Percentiles rank a stretch among this genome's conserved stretches.
These are phyloP conservation scores for Onygenales sp. DNA, from an alignment of 2,329 filamentous ascomycete species.

Conservation along the genomic window DNA sequence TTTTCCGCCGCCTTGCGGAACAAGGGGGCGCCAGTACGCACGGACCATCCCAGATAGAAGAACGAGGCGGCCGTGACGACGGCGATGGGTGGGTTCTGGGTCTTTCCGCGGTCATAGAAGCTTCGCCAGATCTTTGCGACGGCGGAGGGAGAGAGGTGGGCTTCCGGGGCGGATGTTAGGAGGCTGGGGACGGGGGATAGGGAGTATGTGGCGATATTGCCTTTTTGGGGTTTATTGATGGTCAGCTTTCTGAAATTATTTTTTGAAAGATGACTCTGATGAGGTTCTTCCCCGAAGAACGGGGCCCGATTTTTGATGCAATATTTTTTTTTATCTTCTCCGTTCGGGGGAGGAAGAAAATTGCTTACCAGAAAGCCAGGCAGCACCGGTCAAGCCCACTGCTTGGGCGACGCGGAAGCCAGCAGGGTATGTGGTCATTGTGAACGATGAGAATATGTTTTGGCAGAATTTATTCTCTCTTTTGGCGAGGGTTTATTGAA, in stretches of 20 bases:
- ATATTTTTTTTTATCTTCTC: not conserved
- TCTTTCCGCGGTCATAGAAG: conserved; percentile 41
- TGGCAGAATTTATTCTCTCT: too few relatives aligned
- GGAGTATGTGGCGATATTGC: conserved; percentile 21
- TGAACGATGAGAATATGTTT: not conserved
- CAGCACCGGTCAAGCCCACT: conserved; percentile 20
- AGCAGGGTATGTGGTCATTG: not conserved
- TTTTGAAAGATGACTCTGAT: too few relatives aligned
- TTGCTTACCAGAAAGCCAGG: conserved; percentile 21
- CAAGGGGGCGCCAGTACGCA: conserved; percentile 9
- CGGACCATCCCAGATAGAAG: conserved; percentile 25
- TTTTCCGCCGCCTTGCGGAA: conserved; percentile 5
- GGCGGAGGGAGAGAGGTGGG: conserved; percentile 10
- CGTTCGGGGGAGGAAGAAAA: not conserved
- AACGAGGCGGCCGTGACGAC: conserved; percentile 46
- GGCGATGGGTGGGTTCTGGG: conserved; percentile 42
- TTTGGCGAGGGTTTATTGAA: too few relatives aligned
- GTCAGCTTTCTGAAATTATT: not conserved
- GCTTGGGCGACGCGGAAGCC: conserved; percentile 18
- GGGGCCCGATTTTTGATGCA: too few relatives aligned
- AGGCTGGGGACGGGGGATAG: conserved; percentile 17
- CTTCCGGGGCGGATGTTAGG: conserved; percentile 13
- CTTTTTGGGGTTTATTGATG: conserved; percentile 7
- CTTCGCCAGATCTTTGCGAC: conserved; percentile 22
- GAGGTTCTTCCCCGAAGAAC: too few relatives aligned